These are phyloP conservation scores for Skeletonema grethae DNA, from an alignment of 108 stramenopile genomes.

Conservation along the genomic window DNA sequence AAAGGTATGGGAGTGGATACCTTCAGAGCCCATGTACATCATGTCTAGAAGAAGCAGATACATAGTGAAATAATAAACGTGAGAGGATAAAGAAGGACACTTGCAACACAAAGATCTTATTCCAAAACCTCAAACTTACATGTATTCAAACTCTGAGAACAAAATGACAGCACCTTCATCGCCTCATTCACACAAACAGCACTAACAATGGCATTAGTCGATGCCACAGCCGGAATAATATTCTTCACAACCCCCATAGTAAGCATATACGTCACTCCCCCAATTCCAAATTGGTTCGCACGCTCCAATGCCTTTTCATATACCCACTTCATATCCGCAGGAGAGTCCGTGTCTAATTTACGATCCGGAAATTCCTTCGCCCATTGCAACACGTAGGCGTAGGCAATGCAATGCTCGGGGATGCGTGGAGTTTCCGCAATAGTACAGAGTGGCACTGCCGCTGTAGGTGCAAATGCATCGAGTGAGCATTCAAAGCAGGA, in stretches of 20 bases:
- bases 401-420: slow-evolving; percentile 99
- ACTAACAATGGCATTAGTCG: slow-evolving; percentile 98
- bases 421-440: slow-evolving; percentile 99
- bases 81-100: background rate
- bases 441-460: slow-evolving; percentile 94
- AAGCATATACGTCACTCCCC: slow-evolving; percentile 89
- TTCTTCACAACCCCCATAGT: slow-evolving; percentile 99
- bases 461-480: slow-evolving; percentile 95
- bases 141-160: slow-evolving; percentile 94
- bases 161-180: slow-evolving; percentile 92
- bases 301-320: slow-evolving; percentile 88
- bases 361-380: slow-evolving; percentile 90
- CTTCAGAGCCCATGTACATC: slow-evolving; percentile 91
- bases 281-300: slow-evolving; percentile 86
- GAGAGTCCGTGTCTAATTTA: slow-evolving; percentile 94
- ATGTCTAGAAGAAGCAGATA: slow-evolving; percentile 43
- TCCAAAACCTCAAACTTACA: slow-evolving; percentile 23
- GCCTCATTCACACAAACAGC: slow-evolving; percentile 96
- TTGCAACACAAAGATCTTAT: background rate
- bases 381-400: slow-evolving; percentile 93
- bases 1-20: slow-evolving; percentile 90
- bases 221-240: slow-evolving; percentile 99
- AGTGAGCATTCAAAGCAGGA: slow-evolving; percentile 98
- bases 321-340: slow-evolving; percentile 95
- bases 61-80: slow-evolving; percentile 26